Base-by-base conservation (phyloP, 306 rosid species). In the Morella rubra region DNA sequence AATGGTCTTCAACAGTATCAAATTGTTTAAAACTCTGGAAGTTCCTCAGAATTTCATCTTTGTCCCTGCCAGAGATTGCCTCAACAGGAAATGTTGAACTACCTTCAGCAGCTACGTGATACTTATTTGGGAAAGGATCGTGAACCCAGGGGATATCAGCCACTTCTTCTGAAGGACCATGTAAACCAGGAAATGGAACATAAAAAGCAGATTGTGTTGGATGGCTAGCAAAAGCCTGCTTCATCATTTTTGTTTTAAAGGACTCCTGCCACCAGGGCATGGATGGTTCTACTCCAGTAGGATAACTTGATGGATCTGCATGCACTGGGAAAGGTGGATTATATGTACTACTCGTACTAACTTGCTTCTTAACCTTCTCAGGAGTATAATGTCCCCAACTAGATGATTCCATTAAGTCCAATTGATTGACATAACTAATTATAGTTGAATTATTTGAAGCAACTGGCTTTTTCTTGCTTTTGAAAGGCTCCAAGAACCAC, bases 1-100 rank as follows among this genome's bases (percentile, higher is more conserved):
- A 88, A 81, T 82, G 64, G 75, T 90, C 92, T 41, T 90, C 90
- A 44, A 91, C 78, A 8, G 87, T 87, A 81, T 91, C 97, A 87
- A 93, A 93, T 69, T 88, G 88, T 85, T 91, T 91, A 56, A 93
- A 93, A 8, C 56, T 69, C 84, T 51, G 73, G 42, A 87, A 90
- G 69, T 88, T 91, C 84, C 75, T 81, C 62, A 88, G 40, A 76
- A 91, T 67, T 84, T 88, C 87, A 18, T 83, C 96, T 77, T 75
- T 80, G 12, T 68, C 91, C 75, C 69, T 74, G 15, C 70, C 82
- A 68, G 91, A 60, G 49, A 71, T 77, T 24, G 85, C 61, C 62
- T 66, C 82, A 77, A 47, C 79, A 37, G 82, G 41, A 77, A 44
- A 62, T 22, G 69, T 69, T 66, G 89, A 80, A 75, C 68, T 42